Conservation (phyloP, 179 eudicot species). For the Carnegiea gigantea region DNA sequence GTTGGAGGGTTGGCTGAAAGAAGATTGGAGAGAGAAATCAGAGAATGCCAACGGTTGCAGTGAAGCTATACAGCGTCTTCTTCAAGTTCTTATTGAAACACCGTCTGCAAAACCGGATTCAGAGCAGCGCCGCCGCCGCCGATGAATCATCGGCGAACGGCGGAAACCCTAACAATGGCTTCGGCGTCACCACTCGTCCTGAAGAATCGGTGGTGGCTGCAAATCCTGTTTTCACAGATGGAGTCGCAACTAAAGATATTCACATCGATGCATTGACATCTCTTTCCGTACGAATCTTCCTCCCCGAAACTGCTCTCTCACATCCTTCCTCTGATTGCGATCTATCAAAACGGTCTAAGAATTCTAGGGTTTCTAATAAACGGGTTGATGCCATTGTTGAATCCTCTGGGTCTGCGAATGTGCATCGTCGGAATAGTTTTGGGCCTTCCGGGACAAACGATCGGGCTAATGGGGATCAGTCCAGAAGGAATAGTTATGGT, state of each 20-base stretch:
- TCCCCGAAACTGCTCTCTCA: constrained; percentile 63
- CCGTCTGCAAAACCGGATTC: constrained; percentile 69
- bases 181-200: constrained; percentile 82
- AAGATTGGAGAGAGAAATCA: constrained; percentile 6
- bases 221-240: constrained; percentile 75
- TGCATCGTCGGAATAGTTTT: constrained; percentile 53
- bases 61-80: constrained; percentile 88
- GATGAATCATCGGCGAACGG: constrained; percentile 30
- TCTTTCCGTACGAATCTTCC: constrained; percentile 63
- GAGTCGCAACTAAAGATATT: constrained; percentile 84
- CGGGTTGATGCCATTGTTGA: constrained; percentile 22
- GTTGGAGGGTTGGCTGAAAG: background rate
- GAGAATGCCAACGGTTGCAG: constrained; percentile 90
- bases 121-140: constrained; percentile 24
- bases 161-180: constrained; percentile 22
- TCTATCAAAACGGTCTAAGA: constrained; percentile 15
- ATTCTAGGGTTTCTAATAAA: constrained; percentile 25
- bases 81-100: constrained; percentile 83
- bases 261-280: constrained; percentile 77
- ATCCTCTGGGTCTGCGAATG: constrained; percentile 24
- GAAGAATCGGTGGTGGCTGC: constrained; percentile 72
- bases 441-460: constrained; percentile 30
- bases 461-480: constrained; percentile 23
- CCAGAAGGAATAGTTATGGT: constrained; percentile 62
- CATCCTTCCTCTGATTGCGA: constrained; percentile 26